phyloP scores from a whole-genome alignment of 768 basidiomycete genomes.

The Auricularia sp. region DNA sequence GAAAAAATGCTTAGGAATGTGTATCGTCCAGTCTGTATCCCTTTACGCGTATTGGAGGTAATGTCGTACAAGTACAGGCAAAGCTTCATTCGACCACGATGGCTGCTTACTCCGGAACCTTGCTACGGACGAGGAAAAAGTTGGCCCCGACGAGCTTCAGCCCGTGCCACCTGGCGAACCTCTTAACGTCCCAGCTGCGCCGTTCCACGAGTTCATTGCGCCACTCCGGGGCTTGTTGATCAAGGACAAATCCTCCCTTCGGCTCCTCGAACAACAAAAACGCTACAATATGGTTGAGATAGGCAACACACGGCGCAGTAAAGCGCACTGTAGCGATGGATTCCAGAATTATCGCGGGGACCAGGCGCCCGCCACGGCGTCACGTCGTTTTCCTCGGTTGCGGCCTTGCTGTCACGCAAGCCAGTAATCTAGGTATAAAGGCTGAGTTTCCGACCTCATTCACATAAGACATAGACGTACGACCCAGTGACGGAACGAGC shows the following conservation, averaged over 20 bases:
- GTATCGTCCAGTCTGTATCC: no score
- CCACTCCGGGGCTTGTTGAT: conserved; percentile 35
- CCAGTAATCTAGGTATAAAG: neutral
- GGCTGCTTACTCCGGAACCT: no score
- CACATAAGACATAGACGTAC: conserved; percentile 16
- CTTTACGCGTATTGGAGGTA: no score
- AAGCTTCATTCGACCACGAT: no score
- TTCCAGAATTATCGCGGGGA: conserved; percentile 41
- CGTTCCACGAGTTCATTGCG: conserved; percentile 35
- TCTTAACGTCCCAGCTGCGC: conserved; percentile 43
- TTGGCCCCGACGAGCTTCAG: conserved; percentile 51
- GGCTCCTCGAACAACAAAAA: conserved; percentile 58
- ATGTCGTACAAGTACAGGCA: no score
- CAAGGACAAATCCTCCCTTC: conserved; percentile 27
- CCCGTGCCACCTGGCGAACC: conserved; percentile 40
- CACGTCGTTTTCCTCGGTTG: neutral
- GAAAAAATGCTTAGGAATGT: no score
- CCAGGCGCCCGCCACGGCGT: conserved; percentile 50
- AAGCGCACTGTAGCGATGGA: conserved; percentile 47
- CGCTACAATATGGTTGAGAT: conserved; percentile 18
- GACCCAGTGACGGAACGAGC: conserved; percentile 49
- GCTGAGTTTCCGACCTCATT: neutral
- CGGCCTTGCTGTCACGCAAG: neutral
- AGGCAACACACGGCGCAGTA: conserved; percentile 5
- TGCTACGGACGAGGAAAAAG: conserved; percentile 34